phyloP scores from a whole-genome alignment of 2,329 filamentous ascomycete species.

The Xylariales sp. region DNA sequence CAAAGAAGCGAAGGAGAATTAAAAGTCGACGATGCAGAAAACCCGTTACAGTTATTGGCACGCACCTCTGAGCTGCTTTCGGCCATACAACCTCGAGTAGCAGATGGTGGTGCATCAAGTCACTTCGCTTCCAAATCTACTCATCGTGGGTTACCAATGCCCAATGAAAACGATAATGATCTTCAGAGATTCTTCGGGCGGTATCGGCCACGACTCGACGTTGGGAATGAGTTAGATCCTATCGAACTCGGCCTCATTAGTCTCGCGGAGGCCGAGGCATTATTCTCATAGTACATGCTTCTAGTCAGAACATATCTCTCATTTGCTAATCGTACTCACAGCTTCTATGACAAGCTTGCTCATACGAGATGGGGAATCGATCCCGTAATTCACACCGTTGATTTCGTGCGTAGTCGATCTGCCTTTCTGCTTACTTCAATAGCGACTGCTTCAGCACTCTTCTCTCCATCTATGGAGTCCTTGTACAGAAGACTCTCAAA shows the following conservation, averaged over 20 bases:
- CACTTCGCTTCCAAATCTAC: conserved; percentile 15
- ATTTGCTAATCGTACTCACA: conserved; percentile 24
- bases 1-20: conserved; percentile 40
- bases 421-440: conserved; percentile 70
- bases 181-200: conserved; percentile 64
- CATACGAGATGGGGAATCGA: conserved; percentile 74
- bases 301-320: neutral
- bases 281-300: conserved; percentile 58
- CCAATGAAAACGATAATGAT: conserved; percentile 35
- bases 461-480: conserved; percentile 58
- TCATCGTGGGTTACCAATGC: conserved; percentile 8
- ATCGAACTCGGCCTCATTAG: conserved; percentile 67
- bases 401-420: conserved; percentile 63
- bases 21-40: conserved; percentile 64
- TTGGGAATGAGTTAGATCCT: conserved; percentile 61
- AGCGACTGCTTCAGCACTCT: conserved; percentile 63
- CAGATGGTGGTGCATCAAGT: conserved; percentile 15
- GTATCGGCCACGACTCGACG: conserved; percentile 57
- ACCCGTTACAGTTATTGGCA: conserved; percentile 68
- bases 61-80: conserved; percentile 62
- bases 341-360: conserved; percentile 65
- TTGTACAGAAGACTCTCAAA: conserved; percentile 61
- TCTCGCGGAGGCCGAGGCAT: conserved; percentile 55
- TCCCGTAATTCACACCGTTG: conserved; percentile 58
- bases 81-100: conserved; percentile 24